Conservation (phyloP, 495 filamentous ascomycete species). For the Penicillium longicatenatum region DNA sequence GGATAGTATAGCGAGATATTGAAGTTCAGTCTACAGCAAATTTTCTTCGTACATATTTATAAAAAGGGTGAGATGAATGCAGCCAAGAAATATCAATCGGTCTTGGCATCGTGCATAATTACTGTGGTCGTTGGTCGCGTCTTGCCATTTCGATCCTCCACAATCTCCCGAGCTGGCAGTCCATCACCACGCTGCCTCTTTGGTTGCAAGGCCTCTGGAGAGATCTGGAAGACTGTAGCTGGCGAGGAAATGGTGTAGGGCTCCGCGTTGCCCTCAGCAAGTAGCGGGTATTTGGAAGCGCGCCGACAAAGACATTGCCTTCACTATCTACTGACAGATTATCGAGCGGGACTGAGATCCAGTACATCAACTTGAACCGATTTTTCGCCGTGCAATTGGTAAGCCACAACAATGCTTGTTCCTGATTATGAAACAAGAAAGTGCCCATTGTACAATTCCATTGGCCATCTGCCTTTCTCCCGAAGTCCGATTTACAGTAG, state of each 20-base stretch:
- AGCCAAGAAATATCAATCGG: conserved; percentile 11
- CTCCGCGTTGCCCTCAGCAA: not conserved
- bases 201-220: not conserved
- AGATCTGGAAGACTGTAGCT: not conserved
- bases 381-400: not conserved
- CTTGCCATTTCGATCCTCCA: conserved; percentile 13
- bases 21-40: too few species aligned
- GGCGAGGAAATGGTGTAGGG: not conserved
- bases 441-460: conserved; percentile 10
- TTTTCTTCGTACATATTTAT: not conserved
- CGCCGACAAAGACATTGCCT: conserved; percentile 8
- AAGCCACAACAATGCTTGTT: not conserved
- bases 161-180: not conserved
- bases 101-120: conserved; percentile 15
- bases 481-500: conserved; percentile 12
- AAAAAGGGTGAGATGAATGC: conserved; percentile 10
- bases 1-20: too few species aligned
- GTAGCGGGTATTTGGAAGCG: not conserved
- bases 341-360: conserved; percentile 6
- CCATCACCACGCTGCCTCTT: not conserved
- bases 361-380: conserved; percentile 2
- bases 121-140: conserved; percentile 9
- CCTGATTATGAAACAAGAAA: conserved; percentile 6
- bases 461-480: conserved; percentile 12
- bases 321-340: conserved; percentile 9